Evolutionary conservation across 371 early-diverging fungal genomes (phyloP), one percentile per base, ranked within the genome.

Genomic region (Smittium culicis): DNA sequence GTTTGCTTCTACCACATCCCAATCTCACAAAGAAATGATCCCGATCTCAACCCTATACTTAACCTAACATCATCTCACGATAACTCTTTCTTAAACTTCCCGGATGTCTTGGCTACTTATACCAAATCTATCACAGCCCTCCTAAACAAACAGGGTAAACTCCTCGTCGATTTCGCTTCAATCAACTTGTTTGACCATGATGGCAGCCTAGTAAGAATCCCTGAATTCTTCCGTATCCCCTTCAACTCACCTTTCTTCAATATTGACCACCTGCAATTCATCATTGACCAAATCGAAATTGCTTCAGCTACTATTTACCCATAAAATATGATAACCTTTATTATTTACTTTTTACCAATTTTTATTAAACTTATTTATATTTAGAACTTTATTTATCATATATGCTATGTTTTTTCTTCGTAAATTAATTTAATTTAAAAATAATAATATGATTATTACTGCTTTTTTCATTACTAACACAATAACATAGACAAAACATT

Each of bases 1-100:
- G 81, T 87, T 25, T 85, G 85, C 57, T 88, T 89, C 68, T 88
- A 87, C 87, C 86, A 79, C 72, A 69, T 84, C 1, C 85, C 85
- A 20, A 68, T 31, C 24, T 27, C 34, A 0, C 20, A 66, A 0
- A 34, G 35, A 24, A 45, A 45, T 45, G 11, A 45, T 45, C 20
- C 11, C 45, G 5, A 5, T 20, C 11, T 5, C 45, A 11, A 5
- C 20, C 45, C 5, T 11, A 11, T 20, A 20, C 20, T 45, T 5
- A 45, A 45, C 20, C 11, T 5, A 11, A 45, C 45, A 45, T 45
- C 45, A 20, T 3, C 65, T 33, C 27, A 34, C 20, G 1, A 30
- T 58, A 32, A 31, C n/a, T 27, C 24, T 32, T 54, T 8, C 54
- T 34, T 24, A 11, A 16, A 1, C 28, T n/a, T 25, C 32, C 20